Percentiles rank a stretch among this genome's conserved stretches.
Evolutionary conservation across 768 basidiomycete species (phyloP).

Genomic region (Omphalotus guepiniiformis): DNA sequence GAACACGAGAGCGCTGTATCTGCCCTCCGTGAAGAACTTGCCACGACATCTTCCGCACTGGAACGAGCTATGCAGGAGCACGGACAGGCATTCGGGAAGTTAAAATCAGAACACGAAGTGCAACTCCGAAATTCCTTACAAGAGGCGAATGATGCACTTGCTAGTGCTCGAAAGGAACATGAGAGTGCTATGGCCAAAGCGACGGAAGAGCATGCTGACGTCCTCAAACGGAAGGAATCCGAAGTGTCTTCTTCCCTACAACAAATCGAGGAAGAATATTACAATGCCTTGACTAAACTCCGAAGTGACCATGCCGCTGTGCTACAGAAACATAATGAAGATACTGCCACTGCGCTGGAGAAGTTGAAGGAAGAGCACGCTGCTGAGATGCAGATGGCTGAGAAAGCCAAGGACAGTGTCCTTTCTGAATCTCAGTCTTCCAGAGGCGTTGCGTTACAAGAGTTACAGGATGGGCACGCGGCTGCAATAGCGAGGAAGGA

Average conservation of each 20-base stretch:
- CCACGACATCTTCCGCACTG: conserved; percentile 36
- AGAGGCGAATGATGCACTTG: conserved; percentile 49
- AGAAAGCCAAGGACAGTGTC: conserved; percentile 71
- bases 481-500: conserved; percentile 65
- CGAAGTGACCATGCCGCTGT: conserved; percentile 67
- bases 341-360: conserved; percentile 59
- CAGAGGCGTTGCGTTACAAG: conserved; percentile 54
- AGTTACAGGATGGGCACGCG: conserved; percentile 70
- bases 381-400: conserved; percentile 64
- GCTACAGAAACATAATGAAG: conserved; percentile 56
- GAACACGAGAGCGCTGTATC: conserved; percentile 42
- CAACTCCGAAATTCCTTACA: conserved; percentile 49
- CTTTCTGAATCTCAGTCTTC: conserved; percentile 72
- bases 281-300: conserved; percentile 73
- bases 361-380: conserved; percentile 75
- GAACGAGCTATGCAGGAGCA: conserved; percentile 53
- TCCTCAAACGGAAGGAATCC: conserved; percentile 58
- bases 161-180: conserved; percentile 49
- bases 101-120: conserved; percentile 49
- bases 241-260: conserved; percentile 53
- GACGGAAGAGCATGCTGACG: conserved; percentile 48
- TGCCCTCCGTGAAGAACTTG: conserved; percentile 40
- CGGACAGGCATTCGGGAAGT: conserved; percentile 53
- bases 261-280: conserved; percentile 77
- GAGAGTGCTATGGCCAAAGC: conserved; percentile 45